phyloP scores from a whole-genome alignment of 1,284 basidiomycete genomes.

The Agroathelia rolfsii region DNA sequence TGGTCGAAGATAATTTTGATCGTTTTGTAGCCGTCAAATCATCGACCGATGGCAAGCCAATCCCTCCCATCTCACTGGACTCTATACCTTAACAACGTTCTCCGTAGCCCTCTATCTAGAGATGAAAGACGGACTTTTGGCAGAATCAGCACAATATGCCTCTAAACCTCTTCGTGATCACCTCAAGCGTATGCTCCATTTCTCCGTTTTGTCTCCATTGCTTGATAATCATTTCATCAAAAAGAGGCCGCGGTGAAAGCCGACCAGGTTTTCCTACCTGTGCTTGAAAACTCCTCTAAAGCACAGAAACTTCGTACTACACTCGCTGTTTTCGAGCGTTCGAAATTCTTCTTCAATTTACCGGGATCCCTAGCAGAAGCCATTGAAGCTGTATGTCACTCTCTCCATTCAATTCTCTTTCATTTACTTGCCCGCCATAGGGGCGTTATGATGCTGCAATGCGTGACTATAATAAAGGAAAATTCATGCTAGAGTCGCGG shows the following conservation, averaged over 20 bases:
- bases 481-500: constrained; percentile 80
- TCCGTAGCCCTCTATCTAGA: constrained; percentile 75
- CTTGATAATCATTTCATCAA: background rate
- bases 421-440: constrained; percentile 34
- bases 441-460: constrained; percentile 90
- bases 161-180: constrained; percentile 76
- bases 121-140: constrained; percentile 86
- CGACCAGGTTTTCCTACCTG: constrained; percentile 92
- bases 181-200: constrained; percentile 58
- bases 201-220: constrained; percentile 7
- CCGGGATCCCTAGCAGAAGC: constrained; percentile 87
- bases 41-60: constrained; percentile 80
- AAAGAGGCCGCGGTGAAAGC: constrained; percentile 81
- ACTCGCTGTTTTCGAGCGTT: constrained; percentile 90
- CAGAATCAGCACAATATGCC: constrained; percentile 71
- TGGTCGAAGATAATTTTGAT: constrained; percentile 98
- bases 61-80: background rate
- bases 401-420: constrained; percentile 3
- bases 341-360: constrained; percentile 98
- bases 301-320: constrained; percentile 90
- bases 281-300: constrained; percentile 93
- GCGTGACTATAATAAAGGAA: constrained; percentile 96
- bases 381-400: constrained; percentile 69
- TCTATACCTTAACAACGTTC: constrained; percentile 9
- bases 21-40: constrained; percentile 97